A percentile compares a stretch with the other conserved stretches of the same genome.
These are phyloP conservation scores for Oemleria cerasiformis DNA, from an alignment of 306 rosid species.

Conservation along the genomic window DNA sequence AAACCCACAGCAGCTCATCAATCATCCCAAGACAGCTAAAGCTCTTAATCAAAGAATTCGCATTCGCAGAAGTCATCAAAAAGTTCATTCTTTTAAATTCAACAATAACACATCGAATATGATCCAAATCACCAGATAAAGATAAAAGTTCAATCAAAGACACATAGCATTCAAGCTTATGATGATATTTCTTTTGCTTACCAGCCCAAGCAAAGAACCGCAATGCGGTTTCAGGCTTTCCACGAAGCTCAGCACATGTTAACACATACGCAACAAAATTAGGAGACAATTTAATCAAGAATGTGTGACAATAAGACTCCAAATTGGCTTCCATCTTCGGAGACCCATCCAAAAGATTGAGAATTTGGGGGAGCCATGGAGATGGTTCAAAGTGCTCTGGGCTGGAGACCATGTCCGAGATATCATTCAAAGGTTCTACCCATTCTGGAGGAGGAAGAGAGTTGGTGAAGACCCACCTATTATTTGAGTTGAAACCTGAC, in stretches of 20 bases:
- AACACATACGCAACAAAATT: conserved; percentile 57
- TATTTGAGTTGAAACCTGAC: conserved; percentile 17
- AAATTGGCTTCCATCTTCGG: conserved; percentile 67
- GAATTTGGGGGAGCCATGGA: conserved; percentile 73
- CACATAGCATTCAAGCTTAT: conserved; percentile 64
- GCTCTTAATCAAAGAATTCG: conserved; percentile 56
- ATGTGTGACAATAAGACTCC: conserved; percentile 45
- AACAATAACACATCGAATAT: conserved; percentile 20
- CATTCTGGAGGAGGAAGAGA: conserved; percentile 73
- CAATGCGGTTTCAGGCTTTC: conserved; percentile 35
- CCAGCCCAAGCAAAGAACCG: conserved; percentile 77
- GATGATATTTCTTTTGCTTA: conserved; percentile 46
- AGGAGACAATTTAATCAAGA: conserved; percentile 67
- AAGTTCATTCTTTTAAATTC: conserved; percentile 39
- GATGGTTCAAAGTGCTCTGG: conserved; percentile 44
- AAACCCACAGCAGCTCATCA: conserved; percentile 76
- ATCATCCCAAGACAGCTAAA: conserved; percentile 62
- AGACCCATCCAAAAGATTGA: conserved; percentile 55
- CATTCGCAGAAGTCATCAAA: conserved; percentile 46
- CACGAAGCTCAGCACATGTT: conserved; percentile 38
- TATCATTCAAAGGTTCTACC: conserved; percentile 65
- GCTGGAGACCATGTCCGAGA: conserved; percentile 64
- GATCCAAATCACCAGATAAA: conserved; percentile 29
- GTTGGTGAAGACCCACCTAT: conserved; percentile 38
- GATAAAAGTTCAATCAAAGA: conserved; percentile 51